Evolutionary conservation across 2,329 filamentous ascomycete species (phyloP).

Genomic region (Diaporthe helianthi): DNA sequence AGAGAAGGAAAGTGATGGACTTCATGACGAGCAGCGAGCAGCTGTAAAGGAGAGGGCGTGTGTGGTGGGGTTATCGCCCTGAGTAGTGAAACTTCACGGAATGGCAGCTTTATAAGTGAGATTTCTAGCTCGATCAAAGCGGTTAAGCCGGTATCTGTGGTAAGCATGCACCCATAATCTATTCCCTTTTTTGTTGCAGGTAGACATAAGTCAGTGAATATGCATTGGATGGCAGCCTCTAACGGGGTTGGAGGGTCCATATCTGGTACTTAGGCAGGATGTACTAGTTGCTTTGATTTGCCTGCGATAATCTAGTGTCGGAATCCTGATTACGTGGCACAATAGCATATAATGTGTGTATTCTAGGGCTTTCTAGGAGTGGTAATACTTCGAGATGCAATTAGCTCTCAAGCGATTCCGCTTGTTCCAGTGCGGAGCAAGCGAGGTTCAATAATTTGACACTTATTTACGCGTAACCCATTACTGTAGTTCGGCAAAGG

Average conservation of each 20-base stretch:
- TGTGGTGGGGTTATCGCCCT: not conserved
- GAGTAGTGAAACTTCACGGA: not conserved
- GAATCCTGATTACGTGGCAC: rapidly evolving
- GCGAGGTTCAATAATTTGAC: too few relatives aligned
- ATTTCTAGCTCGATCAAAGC: not conserved
- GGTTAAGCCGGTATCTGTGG: not conserved
- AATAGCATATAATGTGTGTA: not conserved
- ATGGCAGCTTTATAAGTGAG: not conserved
- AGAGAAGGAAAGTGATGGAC: not conserved
- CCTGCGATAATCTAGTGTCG: not conserved
- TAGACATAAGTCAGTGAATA: conserved; percentile 5
- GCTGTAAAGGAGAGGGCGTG: not conserved
- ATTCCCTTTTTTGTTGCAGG: not conserved
- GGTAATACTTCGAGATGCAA: too few relatives aligned
- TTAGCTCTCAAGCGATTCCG: too few relatives aligned
- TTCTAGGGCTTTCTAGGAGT: too few relatives aligned
- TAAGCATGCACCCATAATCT: not conserved
- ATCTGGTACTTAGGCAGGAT: not conserved
- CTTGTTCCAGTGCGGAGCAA: too few relatives aligned
- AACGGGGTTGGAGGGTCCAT: not conserved
- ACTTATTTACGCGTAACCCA: too few relatives aligned
- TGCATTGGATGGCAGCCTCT: too few relatives aligned
- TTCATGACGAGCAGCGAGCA: conserved; percentile 1
- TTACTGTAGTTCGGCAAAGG: too few relatives aligned
- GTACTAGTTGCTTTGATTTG: too few relatives aligned